Base-by-base conservation (phyloP, 2,329 filamentous ascomycete genomes). In the Elsinoe necatrix region DNA sequence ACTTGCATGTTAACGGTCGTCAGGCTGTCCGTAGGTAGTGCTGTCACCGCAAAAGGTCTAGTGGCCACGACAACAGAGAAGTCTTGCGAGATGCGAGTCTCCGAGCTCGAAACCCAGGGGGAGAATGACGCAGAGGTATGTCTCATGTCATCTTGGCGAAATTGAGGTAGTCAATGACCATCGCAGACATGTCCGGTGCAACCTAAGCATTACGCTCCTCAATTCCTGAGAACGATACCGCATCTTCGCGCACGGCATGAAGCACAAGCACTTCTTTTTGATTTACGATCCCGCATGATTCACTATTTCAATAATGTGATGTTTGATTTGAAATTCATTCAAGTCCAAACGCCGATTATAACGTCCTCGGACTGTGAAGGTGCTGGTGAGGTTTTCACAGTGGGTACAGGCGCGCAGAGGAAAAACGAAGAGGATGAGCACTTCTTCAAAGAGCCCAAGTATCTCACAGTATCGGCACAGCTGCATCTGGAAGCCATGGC, bases 361-460 rank as follows among this genome's bases (percentile, higher is more conserved):
- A 97, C 93, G 1, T 96, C 92, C 0, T 95, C 92, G 0, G 93
- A 98, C 66, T 98, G 93, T 66, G 93, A 98, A 74, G 93, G 93
- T 3, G 93, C 91, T 1, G 93, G 93, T 0, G 91, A 97, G 68
- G 92, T 95, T 16, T 98, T 98, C 66, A 82, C 83, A 8, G 75
- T 97, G 35, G 14, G 16, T 37, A 54, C 59, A 7, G 47, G 61
- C 68, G 76, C 18, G 2, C 50, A 58, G 14, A 76, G 81, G 11
- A 71, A 65, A 57, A 58, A 54, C 60, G 62, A 54, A 4, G 9
- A 29, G 27, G 27, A 29, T 29, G 59, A 64, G 20, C 71, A 78
- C 54, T 97, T 95, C 74, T 98, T 97, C 71, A 82, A 83, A 27
- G 77, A 83, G 18, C 82, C 86, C n/a, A 96, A 96, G 71, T 97